Base-by-base conservation (phyloP, 805 yeast species). In the Kluyveromyces aestuarii region DNA sequence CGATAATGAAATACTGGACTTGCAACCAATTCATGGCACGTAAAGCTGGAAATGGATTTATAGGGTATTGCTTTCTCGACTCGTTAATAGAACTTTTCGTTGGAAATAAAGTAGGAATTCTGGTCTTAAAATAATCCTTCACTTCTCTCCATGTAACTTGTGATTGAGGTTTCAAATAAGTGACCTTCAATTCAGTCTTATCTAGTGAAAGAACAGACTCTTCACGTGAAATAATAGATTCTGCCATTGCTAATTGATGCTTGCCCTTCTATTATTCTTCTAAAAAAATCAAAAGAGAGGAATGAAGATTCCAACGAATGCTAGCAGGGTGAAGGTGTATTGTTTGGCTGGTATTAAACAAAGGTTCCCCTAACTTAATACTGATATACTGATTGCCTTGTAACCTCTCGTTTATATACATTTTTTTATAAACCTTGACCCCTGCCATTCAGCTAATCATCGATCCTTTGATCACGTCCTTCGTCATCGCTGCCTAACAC, bases 31-130 rank as follows among this genome's bases (percentile, higher is more conserved):
- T 72, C 58, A 84, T 70, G 53, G 63, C 62, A 10, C 63, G 62
- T 25, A 84, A 68, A 27, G 79, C 77, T 1, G 80, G 80, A 51
- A 86, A 62, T 2, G 95, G 95, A 61, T 86, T 85, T 37, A 81
- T 51, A 4, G 59, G 58, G 43, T 56, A 56, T 57, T 48, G 71
- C 72, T 48, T 56, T 55, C 62, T 71, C 68, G 46, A 73, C 52
- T 44, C 59, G 46, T 30, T 63, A 52, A 58, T 59, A 47, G 66
- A 62, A 36, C 70, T 76, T 49, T 66, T 73, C 21, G 73, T 67
- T 10, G 82, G 77, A 2, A 76, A 63, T 25, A 82, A 66, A 1
- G 77, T 70, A 0, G 82, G 65, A 53, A 79, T 53, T 56, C 86
- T 69, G 0, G 81, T 71, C 14, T 42, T 60, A 11, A 69, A 53